These are phyloP conservation scores for Cladophialophora bantiana DNA, from an alignment of 2,329 filamentous ascomycete species.

Conservation along the genomic window DNA sequence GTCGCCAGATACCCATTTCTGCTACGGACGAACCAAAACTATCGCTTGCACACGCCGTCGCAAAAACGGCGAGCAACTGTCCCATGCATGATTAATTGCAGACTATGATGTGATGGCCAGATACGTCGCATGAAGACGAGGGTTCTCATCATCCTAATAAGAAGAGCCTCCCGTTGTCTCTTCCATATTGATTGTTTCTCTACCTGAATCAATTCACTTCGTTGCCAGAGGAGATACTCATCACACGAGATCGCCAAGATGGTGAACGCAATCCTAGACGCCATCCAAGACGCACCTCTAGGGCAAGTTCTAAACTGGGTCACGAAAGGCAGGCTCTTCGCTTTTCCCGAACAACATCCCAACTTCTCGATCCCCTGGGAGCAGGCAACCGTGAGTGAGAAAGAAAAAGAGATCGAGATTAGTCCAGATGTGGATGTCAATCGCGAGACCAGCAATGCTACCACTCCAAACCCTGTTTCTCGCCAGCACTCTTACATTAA, in stretches of 20 bases:
- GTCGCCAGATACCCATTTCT: neutral
- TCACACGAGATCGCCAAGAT: slow-evolving; percentile 8
- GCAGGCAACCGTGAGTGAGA: slow-evolving; percentile 27
- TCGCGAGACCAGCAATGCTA: slow-evolving; percentile 7
- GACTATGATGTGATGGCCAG: neutral
- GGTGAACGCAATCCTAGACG: slow-evolving; percentile 21
- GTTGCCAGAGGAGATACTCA: neutral
- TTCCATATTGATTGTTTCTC: neutral
- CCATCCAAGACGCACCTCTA: slow-evolving; percentile 53
- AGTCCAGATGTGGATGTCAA: neutral
- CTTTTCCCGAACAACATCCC: slow-evolving; percentile 54
- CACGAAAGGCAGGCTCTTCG: slow-evolving; percentile 51
- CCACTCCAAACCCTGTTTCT: slow-evolving; percentile 11
- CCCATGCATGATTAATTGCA: neutral
- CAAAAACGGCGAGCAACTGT: neutral
- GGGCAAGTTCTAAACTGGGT: slow-evolving; percentile 55
- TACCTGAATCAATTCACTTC: neutral
- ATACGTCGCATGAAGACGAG: neutral
- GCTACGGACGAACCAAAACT: neutral
- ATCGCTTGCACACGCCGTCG: neutral
- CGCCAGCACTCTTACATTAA: slow-evolving; percentile 7
- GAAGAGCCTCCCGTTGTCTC: neutral
- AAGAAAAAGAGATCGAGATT: slow-evolving; percentile 33
- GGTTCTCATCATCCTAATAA: neutral
- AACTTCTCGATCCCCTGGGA: slow-evolving; percentile 45